Evolutionary conservation across 371 early-diverging fungal genomes (phyloP), one percentile per base, ranked within the genome.

Genomic region (Saksenaea vasiformis): DNA sequence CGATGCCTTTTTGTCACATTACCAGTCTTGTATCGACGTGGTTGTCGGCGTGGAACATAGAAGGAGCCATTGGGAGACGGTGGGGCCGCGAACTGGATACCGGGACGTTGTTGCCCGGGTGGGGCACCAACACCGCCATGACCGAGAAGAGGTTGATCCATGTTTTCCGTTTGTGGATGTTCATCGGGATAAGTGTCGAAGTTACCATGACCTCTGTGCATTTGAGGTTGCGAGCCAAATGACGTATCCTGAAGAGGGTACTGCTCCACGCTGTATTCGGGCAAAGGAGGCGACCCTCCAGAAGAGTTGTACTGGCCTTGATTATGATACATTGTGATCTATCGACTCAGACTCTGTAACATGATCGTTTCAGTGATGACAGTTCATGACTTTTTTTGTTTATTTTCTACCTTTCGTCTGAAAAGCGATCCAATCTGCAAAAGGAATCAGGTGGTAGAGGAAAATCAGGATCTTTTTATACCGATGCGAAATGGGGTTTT

Each of bases 1-100:
- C n/a, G n/a, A n/a, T n/a, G n/a, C n/a, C n/a, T n/a, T n/a, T n/a
- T 10, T 0, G 11, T 14, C 39, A 39, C 39, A n/a, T 77, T 84
- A 58, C 85, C 84, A 58, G 87, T 87, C 65, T 85, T 87, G 64
- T 82, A 87, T 43, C 87, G 80, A 43, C 87, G 78, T 26, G 83
- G 79, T 63, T 87, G 87, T 27, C 82, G 76, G 11, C 68, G 62
- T 0, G 87, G 87, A 5, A 76, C 84, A 38, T 80, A 77, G 13
- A 86, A 86, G 60, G 70, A 87, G 60, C 79, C 80, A 19, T 64
- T 68, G 9, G 74, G 71, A 37, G 73, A 73, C n/a, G 65, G 68
- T 47, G 67, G 58, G 27, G 60, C 62, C 26, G 62, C 58, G 10
- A 67, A 67, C 28, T 67, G 68, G 1, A 67, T 14, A 11, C 68